These are phyloP conservation scores for Mycena belliarum DNA, from an alignment of 768 basidiomycete genomes.

Conservation along the genomic window DNA sequence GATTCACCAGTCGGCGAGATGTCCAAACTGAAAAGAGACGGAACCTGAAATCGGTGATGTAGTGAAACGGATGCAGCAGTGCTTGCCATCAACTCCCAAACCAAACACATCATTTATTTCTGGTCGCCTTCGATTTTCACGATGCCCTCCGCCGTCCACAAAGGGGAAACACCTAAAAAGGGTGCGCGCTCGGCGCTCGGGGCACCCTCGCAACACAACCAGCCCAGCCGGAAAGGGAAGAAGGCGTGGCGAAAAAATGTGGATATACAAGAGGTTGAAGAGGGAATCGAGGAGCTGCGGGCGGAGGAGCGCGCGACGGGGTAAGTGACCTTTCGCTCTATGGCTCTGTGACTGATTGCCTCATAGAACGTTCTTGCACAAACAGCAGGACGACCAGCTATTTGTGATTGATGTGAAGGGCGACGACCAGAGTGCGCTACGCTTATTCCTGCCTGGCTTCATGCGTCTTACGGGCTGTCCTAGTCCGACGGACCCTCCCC, in stretches of 20 bases:
- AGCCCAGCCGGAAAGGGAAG: constrained; percentile 87
- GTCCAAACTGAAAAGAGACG: neutral
- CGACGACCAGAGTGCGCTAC: constrained; percentile 64
- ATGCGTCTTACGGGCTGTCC: neutral
- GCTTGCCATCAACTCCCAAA: neutral
- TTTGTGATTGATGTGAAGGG: constrained; percentile 83
- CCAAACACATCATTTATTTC: neutral
- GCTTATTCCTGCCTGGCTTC: neutral
- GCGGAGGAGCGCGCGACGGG: constrained; percentile 82
- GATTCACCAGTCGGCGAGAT: too few relatives aligned
- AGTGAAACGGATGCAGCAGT: neutral
- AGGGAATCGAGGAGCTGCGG: constrained; percentile 70
- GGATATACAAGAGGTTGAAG: constrained; percentile 78
- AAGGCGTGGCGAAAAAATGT: constrained; percentile 93
- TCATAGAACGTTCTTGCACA: constrained; percentile 59
- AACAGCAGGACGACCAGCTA: constrained; percentile 69
- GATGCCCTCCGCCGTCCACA: constrained; percentile 5
- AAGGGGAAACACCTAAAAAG: constrained; percentile 24
- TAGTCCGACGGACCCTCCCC: constrained; percentile 63
- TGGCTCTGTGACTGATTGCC: neutral
- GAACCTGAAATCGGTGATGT: too few relatives aligned
- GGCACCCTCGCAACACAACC: constrained; percentile 62
- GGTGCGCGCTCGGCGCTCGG: constrained; percentile 38
- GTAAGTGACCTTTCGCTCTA: constrained; percentile 36
- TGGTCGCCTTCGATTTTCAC: neutral